Evolutionary conservation across 2,329 filamentous ascomycete species (phyloP).

Genomic region (Colletotrichum incanum): DNA sequence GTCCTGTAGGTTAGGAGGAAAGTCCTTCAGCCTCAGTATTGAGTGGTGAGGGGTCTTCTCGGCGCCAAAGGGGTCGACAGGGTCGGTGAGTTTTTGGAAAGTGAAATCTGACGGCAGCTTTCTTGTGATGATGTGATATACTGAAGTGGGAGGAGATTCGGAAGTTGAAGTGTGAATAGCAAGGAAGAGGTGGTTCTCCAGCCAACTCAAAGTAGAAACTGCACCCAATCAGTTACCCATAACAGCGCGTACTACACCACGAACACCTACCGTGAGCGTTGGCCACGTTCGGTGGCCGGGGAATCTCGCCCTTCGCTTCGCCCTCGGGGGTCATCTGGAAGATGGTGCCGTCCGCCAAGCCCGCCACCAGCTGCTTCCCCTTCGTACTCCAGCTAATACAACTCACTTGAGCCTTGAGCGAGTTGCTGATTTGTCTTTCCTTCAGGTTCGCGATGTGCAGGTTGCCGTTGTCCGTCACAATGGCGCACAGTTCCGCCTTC

Average conservation of each 20-base stretch:
- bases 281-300: slow-evolving; percentile 79
- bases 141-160: slow-evolving; percentile 73
- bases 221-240: slow-evolving; percentile 47
- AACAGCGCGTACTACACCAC: slow-evolving; percentile 32
- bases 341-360: slow-evolving; percentile 84
- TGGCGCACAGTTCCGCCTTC: slow-evolving; percentile 81
- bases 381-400: slow-evolving; percentile 92
- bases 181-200: slow-evolving; percentile 90
- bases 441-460: slow-evolving; percentile 88
- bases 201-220: slow-evolving; percentile 89
- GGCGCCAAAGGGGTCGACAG: slow-evolving; percentile 80
- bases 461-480: slow-evolving; percentile 85
- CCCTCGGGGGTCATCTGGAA: slow-evolving; percentile 90
- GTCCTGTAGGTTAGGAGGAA: slow-evolving; percentile 85
- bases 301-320: slow-evolving; percentile 82
- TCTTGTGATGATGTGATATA: slow-evolving; percentile 86
- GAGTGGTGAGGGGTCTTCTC: slow-evolving; percentile 82
- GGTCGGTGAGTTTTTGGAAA: slow-evolving; percentile 82
- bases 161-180: slow-evolving; percentile 81
- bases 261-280: slow-evolving; percentile 76
- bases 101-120: slow-evolving; percentile 72
- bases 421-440: slow-evolving; percentile 74
- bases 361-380: slow-evolving; percentile 93
- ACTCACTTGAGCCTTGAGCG: slow-evolving; percentile 81
- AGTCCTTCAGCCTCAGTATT: slow-evolving; percentile 83